Base-by-base conservation (phyloP, 306 rosid genomes). In the Cucurbita ficifolia region DNA sequence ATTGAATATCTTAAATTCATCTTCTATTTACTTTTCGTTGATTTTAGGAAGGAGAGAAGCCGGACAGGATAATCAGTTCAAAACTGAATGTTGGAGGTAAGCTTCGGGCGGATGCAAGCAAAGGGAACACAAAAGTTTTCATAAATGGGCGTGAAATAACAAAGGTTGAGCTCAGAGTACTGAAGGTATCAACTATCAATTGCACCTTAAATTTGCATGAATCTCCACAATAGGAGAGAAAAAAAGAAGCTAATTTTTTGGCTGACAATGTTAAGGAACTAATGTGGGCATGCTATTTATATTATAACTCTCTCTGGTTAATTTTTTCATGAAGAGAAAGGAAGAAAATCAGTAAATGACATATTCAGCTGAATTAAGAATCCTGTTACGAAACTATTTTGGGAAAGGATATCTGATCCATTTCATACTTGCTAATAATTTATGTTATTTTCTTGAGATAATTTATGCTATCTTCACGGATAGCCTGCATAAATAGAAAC, bases 91-190 rank as follows among this genome's bases (percentile, higher is more conserved):
- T 89, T 75, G 96, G 96, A 45, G 97, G 96, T 17, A 91, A 91
- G 77, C 96, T 91, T 81, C 82, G 64, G 76, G 78, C 48, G 14
- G 87, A 87, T 43, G 96, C 97, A 7, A 91, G 97, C 82, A 86
- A 82, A 57, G 97, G 97, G 73, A 89, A 75, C 81, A 89, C 96
- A 17, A 84, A 82, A 79, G 97, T 91, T 55, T 87, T 83, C 82
- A 89, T 91, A 81, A 91, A 91, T 83, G 96, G 97, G 29, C 96
- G 96, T 10, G 97, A 91, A 77, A 91, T 91, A 81, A 91, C 96
- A 22, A 89, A 77, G 86, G 70, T 84, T 58, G 97, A 91, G 84
- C 97, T 84, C 74, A 83, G 88, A 84, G 78, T 89, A 80, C 83
- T 91, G 14, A 89, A 79, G 97, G 97, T 91, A 87, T 79, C 73